Base-by-base conservation (phyloP, 768 basidiomycete species). In the Auricularia cornea region DNA sequence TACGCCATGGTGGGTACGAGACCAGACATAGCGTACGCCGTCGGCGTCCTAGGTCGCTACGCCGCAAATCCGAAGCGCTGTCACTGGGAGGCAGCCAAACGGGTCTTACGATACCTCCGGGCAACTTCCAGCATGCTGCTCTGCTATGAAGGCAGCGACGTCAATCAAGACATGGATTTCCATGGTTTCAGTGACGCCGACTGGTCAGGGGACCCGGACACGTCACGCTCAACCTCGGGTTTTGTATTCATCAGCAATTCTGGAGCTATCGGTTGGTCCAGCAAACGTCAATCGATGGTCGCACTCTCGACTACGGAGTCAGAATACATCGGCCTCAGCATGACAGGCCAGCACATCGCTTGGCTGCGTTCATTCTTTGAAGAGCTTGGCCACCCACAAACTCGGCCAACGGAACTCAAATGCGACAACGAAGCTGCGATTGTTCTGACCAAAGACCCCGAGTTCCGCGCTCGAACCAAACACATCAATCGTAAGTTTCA, bases 401-500 rank as follows among this genome's bases (percentile, higher is more conserved):
- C 35, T 29, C 12, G 20, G 5, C 41, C 61, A 3, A 52, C 63
- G 4, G 62, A 29, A 6, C 30, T 64, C 26, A 54, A 28, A 10
- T 30, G 23, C 32, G 62, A 66, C 64, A 75, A 75, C 60, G 70
- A 72, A 33, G 67, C 67, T 3, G 67, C 72, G 4, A 65, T 66
- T 60, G 18, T 30, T 44, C n/a, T 64, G 30, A 31, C 56, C 20
- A 62, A 64, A 18, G 69, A 72, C 61, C 68, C 44, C 5, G 11
- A 48, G 23, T 48, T 48, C 71, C 68, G 71, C 40, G 23, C 66
- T 31, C 62, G 66, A 10, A 71, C 70, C 4, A 72, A 72, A 48
- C 76, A 75, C 61, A 69, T 76, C 51, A 67, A 71, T 38, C 64
- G 71, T 38, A 54, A 64, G 8, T 65, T 75, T 64, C 72, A 75